Evolutionary conservation across 805 yeast species (phyloP).

Genomic region (Yamadazyma insecticola): DNA sequence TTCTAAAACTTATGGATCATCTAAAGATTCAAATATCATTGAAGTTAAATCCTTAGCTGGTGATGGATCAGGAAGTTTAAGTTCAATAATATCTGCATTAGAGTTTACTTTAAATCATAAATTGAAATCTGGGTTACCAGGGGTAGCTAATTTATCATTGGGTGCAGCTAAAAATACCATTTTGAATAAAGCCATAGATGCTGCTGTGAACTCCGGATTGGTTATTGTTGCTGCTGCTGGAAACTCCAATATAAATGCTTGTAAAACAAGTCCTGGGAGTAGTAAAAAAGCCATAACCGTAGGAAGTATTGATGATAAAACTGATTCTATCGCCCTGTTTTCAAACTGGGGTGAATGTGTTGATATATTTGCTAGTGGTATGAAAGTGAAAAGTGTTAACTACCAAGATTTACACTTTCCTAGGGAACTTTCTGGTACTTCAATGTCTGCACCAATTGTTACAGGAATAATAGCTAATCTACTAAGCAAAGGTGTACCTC

Average conservation of each 20-base stretch:
- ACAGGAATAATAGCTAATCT: slow-evolving; percentile 59
- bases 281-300: slow-evolving; percentile 69
- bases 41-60: slow-evolving; percentile 72
- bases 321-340: slow-evolving; percentile 68
- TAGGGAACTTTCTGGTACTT: slow-evolving; percentile 60
- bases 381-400: slow-evolving; percentile 55
- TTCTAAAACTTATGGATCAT: slow-evolving; percentile 48
- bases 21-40: slow-evolving; percentile 52
- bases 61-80: slow-evolving; percentile 66
- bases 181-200: slow-evolving; percentile 70
- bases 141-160: slow-evolving; percentile 75
- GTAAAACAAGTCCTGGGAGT: slow-evolving; percentile 83
- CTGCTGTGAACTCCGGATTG: slow-evolving; percentile 70
- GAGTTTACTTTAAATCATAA: slow-evolving; percentile 66
- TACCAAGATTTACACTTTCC: slow-evolving; percentile 21
- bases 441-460: slow-evolving; percentile 78
- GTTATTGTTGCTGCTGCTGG: slow-evolving; percentile 85
- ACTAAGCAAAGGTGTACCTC: slow-evolving; percentile 46
- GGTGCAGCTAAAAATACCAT: slow-evolving; percentile 69
- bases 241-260: slow-evolving; percentile 72
- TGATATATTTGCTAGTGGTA: slow-evolving; percentile 81
- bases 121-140: slow-evolving; percentile 24
- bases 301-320: slow-evolving; percentile 80
- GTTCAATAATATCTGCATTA: slow-evolving; percentile 60
- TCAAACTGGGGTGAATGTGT: slow-evolving; percentile 96